These are phyloP conservation scores for Penicillium sp. DNA, from an alignment of 2,329 filamentous ascomycete species.

Conservation along the genomic window DNA sequence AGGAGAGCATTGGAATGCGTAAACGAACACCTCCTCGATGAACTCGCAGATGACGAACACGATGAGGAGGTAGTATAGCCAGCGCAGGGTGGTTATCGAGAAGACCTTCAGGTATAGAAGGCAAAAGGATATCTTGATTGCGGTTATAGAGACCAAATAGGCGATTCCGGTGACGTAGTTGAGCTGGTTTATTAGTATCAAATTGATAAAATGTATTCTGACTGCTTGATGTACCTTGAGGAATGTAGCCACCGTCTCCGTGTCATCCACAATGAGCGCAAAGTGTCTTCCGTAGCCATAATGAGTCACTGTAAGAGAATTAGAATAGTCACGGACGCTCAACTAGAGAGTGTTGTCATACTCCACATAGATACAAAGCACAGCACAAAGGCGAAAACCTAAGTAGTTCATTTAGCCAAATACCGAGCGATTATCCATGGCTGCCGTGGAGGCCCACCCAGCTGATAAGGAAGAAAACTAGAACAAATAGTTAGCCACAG, in stretches of 20 bases:
- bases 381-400: background rate
- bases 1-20: background rate
- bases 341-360: background rate
- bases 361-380: background rate
- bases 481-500: background rate
- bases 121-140: background rate
- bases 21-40: background rate
- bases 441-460: background rate
- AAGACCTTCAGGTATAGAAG: background rate
- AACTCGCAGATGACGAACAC: background rate
- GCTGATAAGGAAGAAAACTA: background rate
- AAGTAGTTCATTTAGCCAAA: background rate
- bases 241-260: background rate
- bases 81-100: background rate
- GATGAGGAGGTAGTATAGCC: background rate
- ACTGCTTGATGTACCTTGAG: background rate
- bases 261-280: background rate
- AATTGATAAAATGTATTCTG: background rate
- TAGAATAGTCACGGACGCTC: background rate
- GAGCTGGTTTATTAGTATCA: background rate
- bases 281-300: background rate
- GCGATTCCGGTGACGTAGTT: background rate
- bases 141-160: background rate
- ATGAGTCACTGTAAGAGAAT: background rate
- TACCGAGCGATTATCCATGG: background rate